Evolutionary conservation across 371 early-diverging fungal genomes (phyloP).

Genomic region (Amoeboaphelidium protococcarum): DNA sequence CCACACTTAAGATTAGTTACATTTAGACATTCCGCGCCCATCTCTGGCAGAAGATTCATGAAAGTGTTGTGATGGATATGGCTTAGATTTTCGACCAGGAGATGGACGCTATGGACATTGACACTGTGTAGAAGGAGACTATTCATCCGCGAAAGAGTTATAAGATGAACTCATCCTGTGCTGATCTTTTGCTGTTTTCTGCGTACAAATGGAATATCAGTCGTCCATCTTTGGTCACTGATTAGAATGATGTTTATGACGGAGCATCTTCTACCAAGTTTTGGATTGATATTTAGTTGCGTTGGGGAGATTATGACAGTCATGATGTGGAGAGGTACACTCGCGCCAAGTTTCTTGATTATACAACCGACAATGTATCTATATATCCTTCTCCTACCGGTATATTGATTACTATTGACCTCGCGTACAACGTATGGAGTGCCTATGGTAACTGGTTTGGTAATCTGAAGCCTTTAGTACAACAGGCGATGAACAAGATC

Average conservation of each 20-base stretch:
- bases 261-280: constrained; percentile 83
- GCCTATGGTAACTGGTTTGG: constrained; percentile 91
- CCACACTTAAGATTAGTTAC: constrained; percentile 92
- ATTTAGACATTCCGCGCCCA: constrained; percentile 97
- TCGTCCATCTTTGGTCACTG: constrained; percentile 68
- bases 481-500: constrained; percentile 90
- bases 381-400: constrained; percentile 94
- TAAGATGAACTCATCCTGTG: constrained; percentile 81
- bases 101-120: constrained; percentile 85
- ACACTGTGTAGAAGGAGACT: constrained; percentile 93
- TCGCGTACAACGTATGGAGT: constrained; percentile 74
- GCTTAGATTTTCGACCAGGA: constrained; percentile 95
- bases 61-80: constrained; percentile 68
- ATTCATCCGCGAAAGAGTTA: constrained; percentile 96
- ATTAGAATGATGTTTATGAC: constrained; percentile 75
- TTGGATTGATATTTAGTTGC: constrained; percentile 93
- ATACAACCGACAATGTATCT: constrained; percentile 89
- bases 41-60: constrained; percentile 98
- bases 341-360: constrained; percentile 89
- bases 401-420: constrained; percentile 82
- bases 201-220: constrained; percentile 93
- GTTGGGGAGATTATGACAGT: constrained; percentile 97
- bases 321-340: constrained; percentile 96
- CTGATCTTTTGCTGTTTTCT: constrained; percentile 84
- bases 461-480: constrained; percentile 86